Base-by-base conservation (phyloP, 129 eudicot species). In the Helianthus tuberosus region DNA sequence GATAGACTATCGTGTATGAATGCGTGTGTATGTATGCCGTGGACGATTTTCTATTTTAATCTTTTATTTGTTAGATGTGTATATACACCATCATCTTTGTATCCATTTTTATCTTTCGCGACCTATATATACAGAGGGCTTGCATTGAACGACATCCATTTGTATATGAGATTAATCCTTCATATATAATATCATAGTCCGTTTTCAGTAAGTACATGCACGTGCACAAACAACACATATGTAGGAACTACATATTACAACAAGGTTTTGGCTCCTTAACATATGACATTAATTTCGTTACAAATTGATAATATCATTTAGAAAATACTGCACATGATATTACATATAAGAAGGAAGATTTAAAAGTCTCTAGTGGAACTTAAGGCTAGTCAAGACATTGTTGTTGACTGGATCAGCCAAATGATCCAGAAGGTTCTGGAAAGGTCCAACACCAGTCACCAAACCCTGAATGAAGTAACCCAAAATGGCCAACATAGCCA, bases 341-440 rank as follows among this genome's bases (percentile, higher is more conserved):
- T 73, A 76, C 90, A 86, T 41, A 54, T 61, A 6, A n/a, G 73
- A 69, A 72, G 51, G 66, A 73, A 41, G 41, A 36, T 9, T 6
- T 6, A 6, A 36, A 25, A 35, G 44, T 47, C 11, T 64, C 75
- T 80, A 94, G 85, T 91, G 97, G 84, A 95, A 95, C 87, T 95
- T 95, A 57, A 95, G 97, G 86, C 93, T 95, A 57, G 99, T 95
- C 90, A 95, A 80, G 49, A 95, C 68, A 74, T 95, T 95, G 96
- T 95, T 95, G 99, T 91, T 83, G 52, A 91, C 96, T 0, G 99
- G 99, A 59, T 95, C 99, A 82, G 96, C 89, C 97, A 95, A 85
- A 82, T 95, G 99, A 73, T 95, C 99, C 77, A 95, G 78, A 3
- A 95, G 87, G 94, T 95, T 95, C 68, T 95, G 86, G 80, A 44